Evolutionary conservation across 2,329 filamentous ascomycete genomes (phyloP).

Genomic region (Fusarium concolor): DNA sequence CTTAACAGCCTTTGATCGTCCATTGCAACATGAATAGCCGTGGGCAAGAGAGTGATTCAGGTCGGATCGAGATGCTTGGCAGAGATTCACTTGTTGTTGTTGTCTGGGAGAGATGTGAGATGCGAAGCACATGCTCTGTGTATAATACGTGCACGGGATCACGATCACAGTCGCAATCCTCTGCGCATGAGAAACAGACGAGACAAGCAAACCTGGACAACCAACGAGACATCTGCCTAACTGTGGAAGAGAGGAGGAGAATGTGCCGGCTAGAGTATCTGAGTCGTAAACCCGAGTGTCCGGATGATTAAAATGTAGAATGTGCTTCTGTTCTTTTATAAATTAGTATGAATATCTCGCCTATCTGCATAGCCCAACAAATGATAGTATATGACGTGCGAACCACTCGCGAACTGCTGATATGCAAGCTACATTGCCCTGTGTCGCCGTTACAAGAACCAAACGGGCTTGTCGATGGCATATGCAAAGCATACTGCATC

Average conservation of each 20-base stretch:
- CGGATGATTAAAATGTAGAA: background rate
- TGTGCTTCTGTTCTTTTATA: background rate
- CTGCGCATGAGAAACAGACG: constrained; percentile 6
- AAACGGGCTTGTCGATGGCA: background rate
- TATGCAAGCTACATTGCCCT: background rate
- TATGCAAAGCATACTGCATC: background rate
- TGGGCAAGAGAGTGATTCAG: constrained; percentile 13
- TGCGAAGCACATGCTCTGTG: constrained; percentile 30
- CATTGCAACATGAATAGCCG: constrained; percentile 15
- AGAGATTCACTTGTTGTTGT: constrained; percentile 12
- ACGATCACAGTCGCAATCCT: constrained; percentile 30
- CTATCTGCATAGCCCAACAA: background rate
- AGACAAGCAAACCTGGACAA: constrained; percentile 14
- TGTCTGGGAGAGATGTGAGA: constrained; percentile 28
- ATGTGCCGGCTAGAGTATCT: background rate
- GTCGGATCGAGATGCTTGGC: constrained; percentile 2
- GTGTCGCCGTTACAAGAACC: background rate
- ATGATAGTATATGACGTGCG: background rate
- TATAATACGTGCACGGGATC: constrained; percentile 36
- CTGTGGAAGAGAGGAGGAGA: background rate
- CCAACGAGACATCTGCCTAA: background rate
- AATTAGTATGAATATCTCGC: background rate
- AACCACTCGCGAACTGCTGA: background rate
- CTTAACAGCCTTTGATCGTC: constrained; percentile 23
- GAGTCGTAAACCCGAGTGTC: background rate